Evolutionary conservation across 768 basidiomycete genomes (phyloP), one percentile per base, ranked within the genome.

Genomic region (Trametes maxima): DNA sequence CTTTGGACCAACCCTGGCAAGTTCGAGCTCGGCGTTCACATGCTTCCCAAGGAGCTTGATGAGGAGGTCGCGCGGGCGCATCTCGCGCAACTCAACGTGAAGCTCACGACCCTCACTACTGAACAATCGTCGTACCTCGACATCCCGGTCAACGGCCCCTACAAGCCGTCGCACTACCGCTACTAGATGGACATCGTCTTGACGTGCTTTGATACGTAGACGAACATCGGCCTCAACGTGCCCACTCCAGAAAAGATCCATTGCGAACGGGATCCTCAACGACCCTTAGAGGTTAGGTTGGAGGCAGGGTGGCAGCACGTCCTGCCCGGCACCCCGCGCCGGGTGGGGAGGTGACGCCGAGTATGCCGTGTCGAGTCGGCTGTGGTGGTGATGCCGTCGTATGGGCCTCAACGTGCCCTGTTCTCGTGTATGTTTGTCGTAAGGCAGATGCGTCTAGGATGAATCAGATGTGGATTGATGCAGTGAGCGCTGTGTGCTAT

Each of bases 61-160:
- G 97, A 99, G 82, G 95, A 98, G 78, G 97, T 99, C 68, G 97
- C 97, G 45, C 92, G 95, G 67, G 94, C 97, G 52, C 97, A 99
- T 78, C 82, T 98, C 59, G 83, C 82, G 51, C 88, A 92, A 72
- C 84, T 98, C 70, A 94, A 92, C 73, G 93, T 99, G 81, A 94
- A 95, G 82, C 84, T 99, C 76, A 96, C 95, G 46, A 78, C 79
- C 64, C 82, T 94, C 65, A 78, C 81, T 24, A 39, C 82, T 13
- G 82, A 82, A 64, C 97, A 99, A 79, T 85, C 95, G 68, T 77
- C 79, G 48, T 99, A 99, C 84, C 86, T 98, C 64, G 95, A 95
- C 76, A 86, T 98, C 67, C 92, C 94, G 60, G 78, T 82, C 68
- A 77, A 82, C 63, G 97, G 96, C 46, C 88, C 88, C 25, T 90